These are phyloP conservation scores for Ceratocystis diversiconidia DNA, from an alignment of 2,329 filamentous ascomycete species.

Conservation along the genomic window DNA sequence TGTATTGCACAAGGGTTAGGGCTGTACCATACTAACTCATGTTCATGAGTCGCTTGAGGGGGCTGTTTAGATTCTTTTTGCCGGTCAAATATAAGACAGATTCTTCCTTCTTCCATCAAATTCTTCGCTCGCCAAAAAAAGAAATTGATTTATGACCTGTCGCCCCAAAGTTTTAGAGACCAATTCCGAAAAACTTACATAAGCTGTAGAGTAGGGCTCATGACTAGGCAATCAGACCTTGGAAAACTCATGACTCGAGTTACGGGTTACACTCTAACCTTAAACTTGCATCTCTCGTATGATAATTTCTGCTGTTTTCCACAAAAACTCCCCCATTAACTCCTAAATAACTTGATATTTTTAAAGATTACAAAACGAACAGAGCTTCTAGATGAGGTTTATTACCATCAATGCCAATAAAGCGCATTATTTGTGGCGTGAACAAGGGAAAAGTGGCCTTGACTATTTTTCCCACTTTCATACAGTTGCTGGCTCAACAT, in stretches of 20 bases:
- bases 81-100: too few species aligned
- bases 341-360: neutral
- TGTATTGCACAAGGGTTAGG: neutral
- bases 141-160: too few species aligned
- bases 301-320: neutral
- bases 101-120: too few species aligned
- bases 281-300: neutral
- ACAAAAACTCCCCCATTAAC: neutral
- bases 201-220: neutral
- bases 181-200: neutral
- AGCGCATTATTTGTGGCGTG: too few species aligned
- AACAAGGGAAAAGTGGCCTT: neutral
- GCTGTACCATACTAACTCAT: neutral
- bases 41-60: too few species aligned
- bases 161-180: too few species aligned
- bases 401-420: too few species aligned
- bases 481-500: neutral
- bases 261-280: neutral
- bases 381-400: neutral
- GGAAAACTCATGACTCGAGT: neutral
- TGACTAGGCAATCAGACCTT: neutral
- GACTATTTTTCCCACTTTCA: neutral
- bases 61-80: too few species aligned
- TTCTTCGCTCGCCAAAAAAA: too few species aligned
- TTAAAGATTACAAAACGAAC: neutral